These are phyloP conservation scores for Stenogyne calaminthoides DNA, from an alignment of 305 asterid species.

Conservation along the genomic window DNA sequence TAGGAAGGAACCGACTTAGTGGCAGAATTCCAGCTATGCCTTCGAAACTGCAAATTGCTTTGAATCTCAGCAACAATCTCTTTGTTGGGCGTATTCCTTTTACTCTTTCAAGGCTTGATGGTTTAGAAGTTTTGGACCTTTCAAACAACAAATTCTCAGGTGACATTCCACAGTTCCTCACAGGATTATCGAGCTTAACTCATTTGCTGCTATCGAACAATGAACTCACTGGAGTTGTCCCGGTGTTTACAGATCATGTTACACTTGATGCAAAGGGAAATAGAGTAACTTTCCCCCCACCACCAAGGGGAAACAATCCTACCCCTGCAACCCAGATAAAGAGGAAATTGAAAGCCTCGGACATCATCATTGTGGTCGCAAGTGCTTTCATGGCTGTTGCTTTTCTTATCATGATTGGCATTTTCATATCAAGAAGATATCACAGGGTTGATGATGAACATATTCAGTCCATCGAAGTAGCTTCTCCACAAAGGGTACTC, in stretches of 20 bases:
- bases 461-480: conserved; percentile 38
- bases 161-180: conserved; percentile 50
- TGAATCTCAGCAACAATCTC: conserved; percentile 74
- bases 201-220: conserved; percentile 59
- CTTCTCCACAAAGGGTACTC: conserved; percentile 47
- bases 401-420: conserved; percentile 37
- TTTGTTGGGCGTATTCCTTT: conserved; percentile 54
- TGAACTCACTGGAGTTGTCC: conserved; percentile 57
- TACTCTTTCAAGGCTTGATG: conserved; percentile 39
- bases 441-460: conserved; percentile 49
- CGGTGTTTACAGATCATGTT: conserved; percentile 37
- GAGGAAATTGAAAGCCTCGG: conserved; percentile 41
- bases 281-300: not conserved
- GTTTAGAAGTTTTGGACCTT: conserved; percentile 76
- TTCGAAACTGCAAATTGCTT: conserved; percentile 47
- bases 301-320: not conserved
- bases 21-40: conserved; percentile 65
- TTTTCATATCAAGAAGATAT: conserved; percentile 57
- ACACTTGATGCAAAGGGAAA: conserved; percentile 36
- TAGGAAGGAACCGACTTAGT: conserved; percentile 62
- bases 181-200: conserved; percentile 41
- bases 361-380: conserved; percentile 42
- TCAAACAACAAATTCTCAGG: conserved; percentile 67
- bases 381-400: conserved; percentile 50
- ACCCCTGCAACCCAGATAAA: conserved; percentile 27